Conservation (phyloP, 208 protist species). For the Lotmaria passim region DNA sequence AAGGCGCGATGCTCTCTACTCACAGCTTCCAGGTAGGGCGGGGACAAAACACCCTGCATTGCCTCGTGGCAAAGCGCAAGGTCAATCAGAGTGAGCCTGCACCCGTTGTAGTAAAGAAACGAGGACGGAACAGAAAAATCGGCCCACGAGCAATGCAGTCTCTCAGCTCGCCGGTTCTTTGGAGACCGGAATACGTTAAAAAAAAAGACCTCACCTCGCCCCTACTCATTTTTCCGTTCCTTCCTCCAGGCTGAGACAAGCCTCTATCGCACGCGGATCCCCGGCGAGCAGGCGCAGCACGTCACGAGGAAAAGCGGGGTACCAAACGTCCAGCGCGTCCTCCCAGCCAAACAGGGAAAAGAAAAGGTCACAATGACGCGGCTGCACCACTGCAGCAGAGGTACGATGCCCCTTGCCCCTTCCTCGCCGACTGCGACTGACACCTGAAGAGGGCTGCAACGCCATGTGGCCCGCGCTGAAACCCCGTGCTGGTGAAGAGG, state of each 20-base stretch:
- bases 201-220: neutral
- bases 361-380: conserved; percentile 42
- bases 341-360: conserved; percentile 62
- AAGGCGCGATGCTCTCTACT: too few relatives aligned
- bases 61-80: too few relatives aligned
- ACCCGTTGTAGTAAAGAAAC: too few relatives aligned
- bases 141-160: too few relatives aligned
- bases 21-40: too few relatives aligned
- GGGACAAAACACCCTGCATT: too few relatives aligned
- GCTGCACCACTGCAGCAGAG: conserved; percentile 7
- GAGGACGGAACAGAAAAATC: too few relatives aligned
- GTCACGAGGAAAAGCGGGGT: conserved; percentile 33
- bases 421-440: neutral
- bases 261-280: conserved; percentile 43
- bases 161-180: too few relatives aligned
- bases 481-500: too few relatives aligned
- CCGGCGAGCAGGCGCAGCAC: conserved; percentile 37
- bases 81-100: too few relatives aligned
- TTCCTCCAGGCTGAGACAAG: conserved; percentile 25
- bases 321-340: conserved; percentile 48
- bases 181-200: too few relatives aligned
- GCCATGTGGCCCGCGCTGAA: too few relatives aligned
- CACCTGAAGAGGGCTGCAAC: neutral
- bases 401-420: neutral
- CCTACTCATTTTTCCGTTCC: neutral